Conservation (phyloP, 2,329 filamentous ascomycete species). For the Microsporum audouinii region DNA sequence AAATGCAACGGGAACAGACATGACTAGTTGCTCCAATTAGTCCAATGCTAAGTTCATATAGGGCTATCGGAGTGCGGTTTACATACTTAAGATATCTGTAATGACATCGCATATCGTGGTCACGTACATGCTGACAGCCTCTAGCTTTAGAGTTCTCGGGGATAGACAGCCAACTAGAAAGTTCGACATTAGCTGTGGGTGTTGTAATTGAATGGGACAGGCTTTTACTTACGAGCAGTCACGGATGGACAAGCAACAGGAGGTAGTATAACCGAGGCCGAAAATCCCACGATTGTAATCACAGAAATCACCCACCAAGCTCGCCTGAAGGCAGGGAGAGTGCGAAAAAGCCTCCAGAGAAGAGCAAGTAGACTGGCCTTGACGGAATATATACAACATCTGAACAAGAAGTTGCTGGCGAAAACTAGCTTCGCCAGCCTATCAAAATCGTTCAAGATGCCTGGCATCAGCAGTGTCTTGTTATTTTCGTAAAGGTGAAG, state of each 20-base stretch:
- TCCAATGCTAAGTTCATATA: neutral
- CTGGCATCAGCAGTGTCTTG: neutral
- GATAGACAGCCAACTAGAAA: conserved; percentile 8
- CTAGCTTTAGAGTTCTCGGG: conserved; percentile 3
- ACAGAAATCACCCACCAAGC: conserved; percentile 7
- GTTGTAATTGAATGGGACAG: neutral
- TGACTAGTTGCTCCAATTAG: conserved; percentile 2
- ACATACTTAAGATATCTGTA: conserved; percentile 12
- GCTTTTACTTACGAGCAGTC: conserved; percentile 5
- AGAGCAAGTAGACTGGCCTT: conserved; percentile 11
- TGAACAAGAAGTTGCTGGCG: conserved; percentile 6
- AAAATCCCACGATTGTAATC: neutral
- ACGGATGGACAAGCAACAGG: conserved; percentile 8
- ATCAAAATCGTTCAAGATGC: neutral
- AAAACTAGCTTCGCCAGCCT: neutral
- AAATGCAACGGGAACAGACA: conserved; percentile 10
- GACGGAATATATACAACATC: conserved; percentile 7
- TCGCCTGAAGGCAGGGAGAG: conserved; percentile 4
- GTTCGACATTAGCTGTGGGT: neutral
- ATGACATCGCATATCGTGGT: conserved; percentile 8
- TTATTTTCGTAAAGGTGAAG: neutral
- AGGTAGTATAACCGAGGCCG: conserved; percentile 1
- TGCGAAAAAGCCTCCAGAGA: conserved; percentile 9
- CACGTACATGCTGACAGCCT: conserved; percentile 8
- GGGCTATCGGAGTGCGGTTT: neutral